A percentile compares a stretch with the other conserved stretches of the same genome.
phyloP scores from a whole-genome alignment of 352 stramenopile genomes.

The Phytophthora pini region DNA sequence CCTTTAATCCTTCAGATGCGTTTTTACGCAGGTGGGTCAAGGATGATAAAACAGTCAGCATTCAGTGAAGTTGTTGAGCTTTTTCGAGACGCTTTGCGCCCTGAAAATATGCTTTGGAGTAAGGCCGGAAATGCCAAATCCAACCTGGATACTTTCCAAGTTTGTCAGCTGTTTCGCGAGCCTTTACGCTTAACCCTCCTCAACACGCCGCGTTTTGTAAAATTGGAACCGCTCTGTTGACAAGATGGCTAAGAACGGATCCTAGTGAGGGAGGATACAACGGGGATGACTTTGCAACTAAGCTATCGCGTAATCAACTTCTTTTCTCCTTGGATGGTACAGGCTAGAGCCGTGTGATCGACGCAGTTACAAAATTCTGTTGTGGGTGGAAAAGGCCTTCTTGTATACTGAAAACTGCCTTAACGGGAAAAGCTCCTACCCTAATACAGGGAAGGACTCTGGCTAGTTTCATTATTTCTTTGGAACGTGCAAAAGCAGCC shows the following conservation, averaged over 20 bases:
- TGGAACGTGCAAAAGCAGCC: background rate
- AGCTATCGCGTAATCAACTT: background rate
- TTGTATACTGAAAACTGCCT: conserved; percentile 7
- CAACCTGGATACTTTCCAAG: background rate
- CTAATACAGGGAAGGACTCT: conserved; percentile 5
- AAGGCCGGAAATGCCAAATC: background rate
- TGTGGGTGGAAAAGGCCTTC: background rate
- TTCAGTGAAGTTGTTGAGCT: background rate
- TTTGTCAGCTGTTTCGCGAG: background rate
- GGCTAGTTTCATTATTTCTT: conserved; percentile 11
- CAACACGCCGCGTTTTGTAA: background rate
- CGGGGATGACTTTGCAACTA: background rate
- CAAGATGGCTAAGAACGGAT: background rate
- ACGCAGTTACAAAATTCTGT: background rate
- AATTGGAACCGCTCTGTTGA: background rate
- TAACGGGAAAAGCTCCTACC: conserved; percentile 13
- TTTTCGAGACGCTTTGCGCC: background rate
- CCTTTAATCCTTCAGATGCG: too few species aligned
- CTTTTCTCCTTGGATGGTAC: conserved; percentile 5
- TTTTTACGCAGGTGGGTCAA: background rate
- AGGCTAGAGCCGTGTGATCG: conserved; percentile 1
- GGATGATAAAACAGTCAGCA: background rate
- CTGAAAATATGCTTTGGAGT: background rate
- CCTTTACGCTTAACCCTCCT: background rate
- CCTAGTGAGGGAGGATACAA: background rate